phyloP scores from a whole-genome alignment of 805 yeast genomes.

The Schizosaccharomyces japonicus region DNA sequence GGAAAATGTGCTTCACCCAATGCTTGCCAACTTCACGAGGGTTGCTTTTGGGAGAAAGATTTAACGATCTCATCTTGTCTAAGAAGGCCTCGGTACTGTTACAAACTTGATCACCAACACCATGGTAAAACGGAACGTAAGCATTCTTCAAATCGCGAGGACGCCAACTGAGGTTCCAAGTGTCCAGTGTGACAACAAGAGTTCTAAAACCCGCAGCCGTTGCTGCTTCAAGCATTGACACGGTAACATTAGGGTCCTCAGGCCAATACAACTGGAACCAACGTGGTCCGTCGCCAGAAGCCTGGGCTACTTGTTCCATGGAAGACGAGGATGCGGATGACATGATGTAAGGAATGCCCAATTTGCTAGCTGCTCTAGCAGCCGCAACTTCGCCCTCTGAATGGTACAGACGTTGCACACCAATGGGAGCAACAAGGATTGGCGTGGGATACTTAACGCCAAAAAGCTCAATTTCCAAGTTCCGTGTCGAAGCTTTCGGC shows the following conservation, averaged over 20 bases:
- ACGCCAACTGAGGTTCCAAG: constrained; percentile 12
- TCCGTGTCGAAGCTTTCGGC: too few relatives aligned
- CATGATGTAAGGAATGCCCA: constrained; percentile 13
- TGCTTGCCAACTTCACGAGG: constrained; percentile 3
- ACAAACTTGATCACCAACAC: constrained; percentile 14
- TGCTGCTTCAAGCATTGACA: constrained; percentile 9
- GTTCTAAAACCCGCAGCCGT: constrained; percentile 8
- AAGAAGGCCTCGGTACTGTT: constrained; percentile 11
- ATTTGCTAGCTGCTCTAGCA: constrained; percentile 13
- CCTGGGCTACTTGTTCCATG: constrained; percentile 10
- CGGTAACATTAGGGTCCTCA: constrained; percentile 8
- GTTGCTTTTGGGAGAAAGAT: constrained; percentile 3
- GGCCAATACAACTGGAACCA: constrained; percentile 13
- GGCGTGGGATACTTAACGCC: constrained; percentile 12
- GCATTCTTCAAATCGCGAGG: constrained; percentile 14
- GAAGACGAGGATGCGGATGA: constrained; percentile 12
- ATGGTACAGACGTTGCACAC: constrained; percentile 14
- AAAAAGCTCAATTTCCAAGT: too few relatives aligned
- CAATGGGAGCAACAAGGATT: constrained; percentile 13
- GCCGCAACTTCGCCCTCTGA: constrained; percentile 13
- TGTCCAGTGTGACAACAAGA: constrained; percentile 11
- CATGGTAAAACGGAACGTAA: constrained; percentile 13
- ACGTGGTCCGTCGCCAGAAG: constrained; percentile 8
- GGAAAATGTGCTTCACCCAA: constrained; percentile 35
- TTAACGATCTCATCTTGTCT: constrained; percentile 9